Base-by-base conservation (phyloP, 352 stramenopile genomes). In the Phytophthora macrochlamydospora region DNA sequence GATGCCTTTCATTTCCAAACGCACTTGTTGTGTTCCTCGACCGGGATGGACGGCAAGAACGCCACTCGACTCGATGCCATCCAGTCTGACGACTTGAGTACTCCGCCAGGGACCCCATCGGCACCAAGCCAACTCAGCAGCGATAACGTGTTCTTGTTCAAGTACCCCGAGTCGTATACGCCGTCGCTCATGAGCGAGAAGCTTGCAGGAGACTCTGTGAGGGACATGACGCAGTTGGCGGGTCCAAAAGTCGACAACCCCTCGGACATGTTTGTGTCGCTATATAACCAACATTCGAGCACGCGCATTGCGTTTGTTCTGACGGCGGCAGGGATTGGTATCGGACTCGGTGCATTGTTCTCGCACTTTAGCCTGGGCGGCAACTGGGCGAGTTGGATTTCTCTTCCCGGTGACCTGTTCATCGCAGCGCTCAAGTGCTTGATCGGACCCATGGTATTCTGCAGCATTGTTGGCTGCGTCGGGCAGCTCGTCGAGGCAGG, bases 361-460 rank as follows among this genome's bases (percentile, higher is more conserved):
- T 65, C 74, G 1, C 65, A 79, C 8, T 33, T 78, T 1, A 49
- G 80, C 18, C 55, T 89, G 0, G 60, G 67, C 35, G 44, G 38
- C 3, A 60, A 57, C 28, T 66, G 58, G 12, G 76, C 76, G 4
- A 58, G 70, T 30, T 87, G 79, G 80, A 72, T 91, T 65, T 72
- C 71, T 9, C 58, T 91, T 31, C 83, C 83, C 0, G 83, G 83
- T n/a, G 67, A 89, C 8, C 60, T 91, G 3, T 91, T 91, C 58
- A 77, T 91, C 24, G 42, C 71, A 6, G 80, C 83, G 7, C 74
- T 89, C 57, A 85, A 79, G 62, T 90, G 83, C 43, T 37, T 90
- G 1, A 83, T 91, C 45, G 68, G 81, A 12, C 83, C 83, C n/a
- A 82, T 90, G 72, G 77, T 91, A 5, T 89, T 89, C 50, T 89